A percentile compares a stretch with the other conserved stretches of the same genome.
phyloP scores from a whole-genome alignment of 768 basidiomycete genomes.

The Mycena albidolilacea region DNA sequence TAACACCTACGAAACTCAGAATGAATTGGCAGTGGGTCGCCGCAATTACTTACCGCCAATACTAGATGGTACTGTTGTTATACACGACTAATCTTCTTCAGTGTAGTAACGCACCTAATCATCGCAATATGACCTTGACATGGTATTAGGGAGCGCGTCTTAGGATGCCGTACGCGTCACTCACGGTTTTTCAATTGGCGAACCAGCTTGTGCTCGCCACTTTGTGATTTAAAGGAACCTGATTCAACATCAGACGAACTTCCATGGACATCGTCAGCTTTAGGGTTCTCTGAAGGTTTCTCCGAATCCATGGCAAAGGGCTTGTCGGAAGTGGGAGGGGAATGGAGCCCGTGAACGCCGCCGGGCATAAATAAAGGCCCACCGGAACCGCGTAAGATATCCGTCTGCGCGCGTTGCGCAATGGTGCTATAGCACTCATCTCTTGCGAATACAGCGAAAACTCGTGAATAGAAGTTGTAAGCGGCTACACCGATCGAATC shows the following conservation, averaged over 20 bases:
- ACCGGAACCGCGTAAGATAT: not conserved
- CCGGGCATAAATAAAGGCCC: not conserved
- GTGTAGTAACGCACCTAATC: constrained; percentile 27
- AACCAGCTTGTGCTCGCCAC: constrained; percentile 28
- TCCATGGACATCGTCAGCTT: not conserved
- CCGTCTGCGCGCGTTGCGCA: not conserved
- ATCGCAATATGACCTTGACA: constrained; percentile 34
- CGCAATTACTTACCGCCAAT: constrained; percentile 61
- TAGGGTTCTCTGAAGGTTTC: constrained; percentile 24
- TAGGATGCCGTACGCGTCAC: not conserved
- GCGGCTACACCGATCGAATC: not conserved
- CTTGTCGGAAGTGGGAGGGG: not conserved
- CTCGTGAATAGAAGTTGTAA: not conserved
- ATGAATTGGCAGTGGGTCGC: not conserved
- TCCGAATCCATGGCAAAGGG: constrained; percentile 6
- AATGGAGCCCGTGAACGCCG: not conserved
- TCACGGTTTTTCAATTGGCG: constrained; percentile 38
- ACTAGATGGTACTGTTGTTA: constrained; percentile 49
- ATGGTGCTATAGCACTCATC: not conserved
- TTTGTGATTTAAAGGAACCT: constrained; percentile 1
- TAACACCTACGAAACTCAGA: constrained; percentile 16
- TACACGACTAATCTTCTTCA: not conserved
- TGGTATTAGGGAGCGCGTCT: not conserved
- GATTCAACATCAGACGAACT: constrained; percentile 23
- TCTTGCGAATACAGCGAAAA: not conserved